Evolutionary conservation across 169 alveolate species (phyloP).

Genomic region (Amoebophrya sp.): DNA sequence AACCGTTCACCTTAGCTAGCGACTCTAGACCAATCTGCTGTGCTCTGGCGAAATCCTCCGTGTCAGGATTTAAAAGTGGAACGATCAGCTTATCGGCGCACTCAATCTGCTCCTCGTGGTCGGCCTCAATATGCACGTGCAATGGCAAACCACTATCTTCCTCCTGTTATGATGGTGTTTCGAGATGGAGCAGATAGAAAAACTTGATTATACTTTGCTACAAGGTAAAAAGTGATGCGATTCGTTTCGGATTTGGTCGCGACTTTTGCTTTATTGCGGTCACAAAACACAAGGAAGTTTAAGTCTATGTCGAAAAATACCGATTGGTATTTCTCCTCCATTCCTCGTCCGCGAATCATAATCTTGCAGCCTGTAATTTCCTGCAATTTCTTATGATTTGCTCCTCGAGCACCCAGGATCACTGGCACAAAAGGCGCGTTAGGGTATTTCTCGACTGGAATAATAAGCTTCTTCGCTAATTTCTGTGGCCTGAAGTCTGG

Average conservation of each 20-base stretch:
- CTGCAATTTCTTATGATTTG: slow-evolving; percentile 70
- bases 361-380: slow-evolving; percentile 45
- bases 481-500: slow-evolving; percentile 77
- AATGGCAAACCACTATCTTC: slow-evolving; percentile 52
- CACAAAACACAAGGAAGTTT: not conserved
- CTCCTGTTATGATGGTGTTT: no score
- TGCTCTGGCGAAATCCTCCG: slow-evolving; percentile 41
- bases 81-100: slow-evolving; percentile 40
- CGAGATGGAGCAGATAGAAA: no score
- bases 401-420: slow-evolving; percentile 89
- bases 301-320: not conserved
- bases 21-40: slow-evolving; percentile 45
- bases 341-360: slow-evolving; percentile 48
- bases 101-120: slow-evolving; percentile 52
- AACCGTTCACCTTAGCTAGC: slow-evolving; percentile 45
- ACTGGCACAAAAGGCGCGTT: slow-evolving; percentile 87
- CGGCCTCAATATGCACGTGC: slow-evolving; percentile 55
- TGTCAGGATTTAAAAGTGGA: slow-evolving; percentile 47
- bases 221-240: no score
- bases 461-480: slow-evolving; percentile 66
- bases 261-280: not conserved
- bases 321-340: not conserved
- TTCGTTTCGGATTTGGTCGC: no score
- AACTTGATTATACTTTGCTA: no score
- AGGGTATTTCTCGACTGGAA: slow-evolving; percentile 73